phyloP scores from a whole-genome alignment of 202 grass and related monocot genomes.

The Panicum virgatum region DNA sequence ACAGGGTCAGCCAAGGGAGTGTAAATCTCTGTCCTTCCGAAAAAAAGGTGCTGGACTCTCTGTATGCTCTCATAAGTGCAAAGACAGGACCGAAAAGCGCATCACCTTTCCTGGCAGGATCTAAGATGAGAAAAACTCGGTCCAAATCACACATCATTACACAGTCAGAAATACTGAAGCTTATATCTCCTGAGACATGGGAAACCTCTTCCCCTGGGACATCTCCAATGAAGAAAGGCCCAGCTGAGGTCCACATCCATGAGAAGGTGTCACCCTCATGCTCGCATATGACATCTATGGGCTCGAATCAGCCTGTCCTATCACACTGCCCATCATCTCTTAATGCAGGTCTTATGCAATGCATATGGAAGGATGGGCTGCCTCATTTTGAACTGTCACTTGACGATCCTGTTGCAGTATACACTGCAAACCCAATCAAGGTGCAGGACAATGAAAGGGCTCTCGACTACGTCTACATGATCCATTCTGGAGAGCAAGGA shows the following conservation, averaged over 20 bases:
- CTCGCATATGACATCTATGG: constrained; percentile 29
- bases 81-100: constrained; percentile 44
- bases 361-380: constrained; percentile 65
- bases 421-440: constrained; percentile 57
- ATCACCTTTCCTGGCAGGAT: constrained; percentile 35
- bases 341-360: constrained; percentile 62
- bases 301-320: constrained; percentile 32
- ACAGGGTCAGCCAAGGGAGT: constrained; percentile 38
- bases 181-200: constrained; percentile 40
- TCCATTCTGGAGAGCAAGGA: constrained; percentile 56
- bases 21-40: constrained; percentile 48
- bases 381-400: constrained; percentile 72
- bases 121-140: constrained; percentile 37
- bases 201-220: constrained; percentile 15
- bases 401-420: constrained; percentile 48
- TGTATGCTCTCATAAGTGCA: constrained; percentile 53
- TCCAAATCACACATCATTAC: constrained; percentile 42
- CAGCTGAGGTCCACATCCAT: neutral
- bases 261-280: constrained; percentile 38
- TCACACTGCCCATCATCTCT: constrained; percentile 37
- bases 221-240: constrained; percentile 31
- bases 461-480: constrained; percentile 67
- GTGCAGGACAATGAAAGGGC: constrained; percentile 31
- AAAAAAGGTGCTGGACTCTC: constrained; percentile 58
- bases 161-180: constrained; percentile 53